A percentile compares a stretch with the other conserved stretches of the same genome.
These are phyloP conservation scores for Pleurotus sapidus DNA, from an alignment of 768 basidiomycete species.

Conservation along the genomic window DNA sequence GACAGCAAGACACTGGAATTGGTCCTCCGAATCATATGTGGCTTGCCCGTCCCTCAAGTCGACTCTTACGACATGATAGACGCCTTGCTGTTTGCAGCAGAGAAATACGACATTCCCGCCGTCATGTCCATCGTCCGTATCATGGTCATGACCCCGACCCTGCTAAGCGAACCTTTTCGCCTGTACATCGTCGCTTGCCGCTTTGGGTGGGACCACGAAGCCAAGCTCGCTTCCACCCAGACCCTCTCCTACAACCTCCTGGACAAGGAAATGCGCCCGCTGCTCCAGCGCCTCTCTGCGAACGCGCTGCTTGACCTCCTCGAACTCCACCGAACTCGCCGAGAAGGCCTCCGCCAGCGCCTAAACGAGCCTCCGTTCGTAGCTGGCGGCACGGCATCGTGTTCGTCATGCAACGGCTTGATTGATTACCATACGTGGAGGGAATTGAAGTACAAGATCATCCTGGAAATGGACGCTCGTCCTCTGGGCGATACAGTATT, in stretches of 20 bases:
- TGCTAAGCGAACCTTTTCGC: constrained; percentile 48
- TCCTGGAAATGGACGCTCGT: constrained; percentile 55
- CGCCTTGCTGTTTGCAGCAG: constrained; percentile 55
- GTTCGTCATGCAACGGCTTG: constrained; percentile 44
- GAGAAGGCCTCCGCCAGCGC: constrained; percentile 44
- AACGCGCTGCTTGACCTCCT: constrained; percentile 52
- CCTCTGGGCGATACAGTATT: constrained; percentile 59
- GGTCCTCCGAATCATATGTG: constrained; percentile 60
- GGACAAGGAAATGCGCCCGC: constrained; percentile 38
- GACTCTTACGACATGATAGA: constrained; percentile 54
- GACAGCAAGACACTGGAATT: constrained; percentile 51
- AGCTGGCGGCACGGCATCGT: constrained; percentile 38
- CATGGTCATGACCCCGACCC: constrained; percentile 48
- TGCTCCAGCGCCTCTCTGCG: constrained; percentile 46
- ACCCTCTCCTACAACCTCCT: constrained; percentile 55
- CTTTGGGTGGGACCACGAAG: constrained; percentile 58
- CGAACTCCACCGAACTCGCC: constrained; percentile 50
- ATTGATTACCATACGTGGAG: constrained; percentile 64
- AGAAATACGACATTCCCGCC: constrained; percentile 72
- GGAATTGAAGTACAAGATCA: constrained; percentile 56
- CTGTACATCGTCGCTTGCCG: constrained; percentile 55
- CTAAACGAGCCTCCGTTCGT: constrained; percentile 62
- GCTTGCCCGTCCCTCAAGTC: constrained; percentile 47
- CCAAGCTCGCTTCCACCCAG: constrained; percentile 47
- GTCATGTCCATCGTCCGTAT: constrained; percentile 59